Evolutionary conservation across 495 filamentous ascomycete species (phyloP), one percentile per base, ranked within the genome.

Genomic region (Lophium mytilinum): DNA sequence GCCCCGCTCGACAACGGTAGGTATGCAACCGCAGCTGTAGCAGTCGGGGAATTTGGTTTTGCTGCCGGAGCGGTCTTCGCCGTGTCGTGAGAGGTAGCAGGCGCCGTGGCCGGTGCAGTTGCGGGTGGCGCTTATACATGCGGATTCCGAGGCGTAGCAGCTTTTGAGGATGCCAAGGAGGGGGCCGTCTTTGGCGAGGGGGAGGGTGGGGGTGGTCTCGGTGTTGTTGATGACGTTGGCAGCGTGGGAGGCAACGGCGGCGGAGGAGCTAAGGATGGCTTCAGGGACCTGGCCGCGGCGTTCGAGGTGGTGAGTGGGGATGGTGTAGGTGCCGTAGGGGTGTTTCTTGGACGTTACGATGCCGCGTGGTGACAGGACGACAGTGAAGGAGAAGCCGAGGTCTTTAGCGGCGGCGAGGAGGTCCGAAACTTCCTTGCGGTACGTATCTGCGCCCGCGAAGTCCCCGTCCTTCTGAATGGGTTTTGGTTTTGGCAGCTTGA

Each of bases 11-110:
- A 73, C 56, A 7, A 77, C 67, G 1, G 76, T 78, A 14, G 76
- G 65, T 4, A 70, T 70, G 76, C 93, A 98, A 52, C 66, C 68
- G 75, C 93, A 98, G 35, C 75, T 73, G 69, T 85, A 96, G 78
- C 93, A 96, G 52, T 68, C 57, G 19, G 56, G 57, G 62, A 76
- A 85, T 66, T 83, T 85, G 59, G 17, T 19, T 34, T 45, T 30
- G 11, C 34, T 49, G 11, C 58, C 61, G 11, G 30, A 37, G 18
- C 45, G 49, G 9, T 59, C 34, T 36, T 39, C 55, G 0, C 55
- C 56, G 46, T 60, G 53, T 37, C 53, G 52, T 2, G 49, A 21
- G 10, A 57, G 48, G 1, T 14, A 18, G 54, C 65, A 68, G 14
- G 21, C 10, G 3, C 65, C 65, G 37, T 68, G 65, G 15, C 56